phyloP scores from a whole-genome alignment of 208 protist genomes.

The Leishmania turanica region DNA sequence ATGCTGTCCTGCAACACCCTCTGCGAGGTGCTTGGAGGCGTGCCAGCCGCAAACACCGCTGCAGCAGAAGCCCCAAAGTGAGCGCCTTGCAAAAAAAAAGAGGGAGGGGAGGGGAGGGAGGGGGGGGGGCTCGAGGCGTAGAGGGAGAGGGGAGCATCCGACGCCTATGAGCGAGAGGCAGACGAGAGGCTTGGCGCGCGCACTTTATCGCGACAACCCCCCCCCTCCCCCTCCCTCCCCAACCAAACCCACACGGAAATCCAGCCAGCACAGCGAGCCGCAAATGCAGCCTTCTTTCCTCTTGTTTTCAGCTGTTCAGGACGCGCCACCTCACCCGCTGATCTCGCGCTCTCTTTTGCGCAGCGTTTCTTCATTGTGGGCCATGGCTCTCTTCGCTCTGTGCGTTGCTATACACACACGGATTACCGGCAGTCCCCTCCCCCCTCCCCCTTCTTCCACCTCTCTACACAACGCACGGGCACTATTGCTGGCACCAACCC shows the following conservation, averaged over 20 bases:
- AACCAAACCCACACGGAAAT: neutral
- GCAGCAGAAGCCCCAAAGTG: neutral
- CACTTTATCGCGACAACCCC: neutral
- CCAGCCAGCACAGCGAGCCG: neutral
- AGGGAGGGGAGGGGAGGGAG: too few species aligned
- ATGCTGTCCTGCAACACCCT: conserved; percentile 28
- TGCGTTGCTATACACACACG: neutral
- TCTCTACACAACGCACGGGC: neutral
- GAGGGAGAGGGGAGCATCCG: neutral
- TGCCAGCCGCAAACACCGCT: conserved; percentile 1
- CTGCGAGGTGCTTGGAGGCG: conserved; percentile 18
- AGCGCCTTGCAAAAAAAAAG: neutral
- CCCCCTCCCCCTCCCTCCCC: too few species aligned
- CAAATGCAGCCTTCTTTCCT: neutral
- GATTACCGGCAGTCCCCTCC: neutral
- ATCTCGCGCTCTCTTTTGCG: neutral
- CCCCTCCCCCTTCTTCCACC: neutral
- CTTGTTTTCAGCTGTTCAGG: neutral
- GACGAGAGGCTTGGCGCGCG: neutral
- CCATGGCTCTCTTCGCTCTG: neutral
- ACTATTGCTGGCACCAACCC: neutral
- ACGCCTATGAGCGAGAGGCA: neutral
- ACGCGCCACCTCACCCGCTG: neutral
- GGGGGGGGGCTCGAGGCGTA: neutral
- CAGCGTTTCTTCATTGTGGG: neutral